These are phyloP conservation scores for Suhomyces xylopsoci DNA, from an alignment of 805 yeast species.

Conservation along the genomic window DNA sequence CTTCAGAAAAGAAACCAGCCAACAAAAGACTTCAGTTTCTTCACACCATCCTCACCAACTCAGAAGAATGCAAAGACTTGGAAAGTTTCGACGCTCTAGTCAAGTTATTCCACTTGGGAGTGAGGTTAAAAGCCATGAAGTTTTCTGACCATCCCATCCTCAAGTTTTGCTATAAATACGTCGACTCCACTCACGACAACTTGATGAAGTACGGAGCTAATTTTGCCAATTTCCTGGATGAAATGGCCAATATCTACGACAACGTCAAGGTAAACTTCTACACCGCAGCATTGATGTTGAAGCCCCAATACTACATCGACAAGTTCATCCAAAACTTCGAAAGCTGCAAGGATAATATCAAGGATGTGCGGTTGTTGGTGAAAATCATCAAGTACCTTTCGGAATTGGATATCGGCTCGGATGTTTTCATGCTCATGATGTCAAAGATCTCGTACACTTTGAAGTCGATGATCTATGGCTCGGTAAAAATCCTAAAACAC, in stretches of 20 bases:
- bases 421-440: slow-evolving; percentile 23
- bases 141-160: slow-evolving; percentile 25
- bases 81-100: slow-evolving; percentile 36
- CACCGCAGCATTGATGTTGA: slow-evolving; percentile 34
- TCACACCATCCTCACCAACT: slow-evolving; percentile 25
- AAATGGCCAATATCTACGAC: slow-evolving; percentile 17
- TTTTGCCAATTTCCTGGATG: slow-evolving; percentile 8
- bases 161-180: slow-evolving; percentile 25
- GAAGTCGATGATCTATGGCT: slow-evolving; percentile 24
- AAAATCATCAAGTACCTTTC: slow-evolving; percentile 31
- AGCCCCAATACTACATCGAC: slow-evolving; percentile 29
- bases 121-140: slow-evolving; percentile 20
- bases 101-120: slow-evolving; percentile 35
- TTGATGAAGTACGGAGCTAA: slow-evolving; percentile 10
- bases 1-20: slow-evolving; percentile 15
- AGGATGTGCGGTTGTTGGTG: slow-evolving; percentile 23
- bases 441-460: slow-evolving; percentile 20
- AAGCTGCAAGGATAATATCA: slow-evolving; percentile 20
- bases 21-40: slow-evolving; percentile 37
- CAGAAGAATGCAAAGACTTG: slow-evolving; percentile 22
- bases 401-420: slow-evolving; percentile 19
- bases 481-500: slow-evolving; percentile 22
- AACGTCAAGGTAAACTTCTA: slow-evolving; percentile 26
- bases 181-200: slow-evolving; percentile 30
- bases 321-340: slow-evolving; percentile 21